Percentiles rank a stretch among this genome's conserved stretches.
Conservation (phyloP, 257 asterid species). For the Solanum chaucha region DNA sequence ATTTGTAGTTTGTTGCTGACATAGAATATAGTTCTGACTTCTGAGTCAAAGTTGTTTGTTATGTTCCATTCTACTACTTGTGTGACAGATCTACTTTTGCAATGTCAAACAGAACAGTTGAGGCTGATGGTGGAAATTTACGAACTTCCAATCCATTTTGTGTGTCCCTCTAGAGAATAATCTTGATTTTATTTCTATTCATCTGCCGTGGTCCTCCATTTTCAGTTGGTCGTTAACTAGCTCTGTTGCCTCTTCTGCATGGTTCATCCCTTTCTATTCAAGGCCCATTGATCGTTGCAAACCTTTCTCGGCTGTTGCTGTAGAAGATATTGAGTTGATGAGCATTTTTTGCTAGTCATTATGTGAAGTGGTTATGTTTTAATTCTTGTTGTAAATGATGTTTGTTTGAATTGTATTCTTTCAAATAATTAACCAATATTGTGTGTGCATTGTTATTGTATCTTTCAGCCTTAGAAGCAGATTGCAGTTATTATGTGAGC, state of each 20-base stretch:
- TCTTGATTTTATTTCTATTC: not conserved
- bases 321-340: not conserved
- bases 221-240: not conserved
- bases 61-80: not conserved
- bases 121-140: not conserved
- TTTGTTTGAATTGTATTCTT: conserved; percentile 6
- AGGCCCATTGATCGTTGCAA: not conserved
- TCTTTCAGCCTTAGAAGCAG: conserved; percentile 47
- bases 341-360: not conserved
- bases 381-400: conserved; percentile 3
- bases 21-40: not conserved
- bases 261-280: not conserved
- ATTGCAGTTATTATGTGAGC: conserved; percentile 34
- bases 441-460: conserved; percentile 20
- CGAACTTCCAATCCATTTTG: not conserved
- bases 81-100: not conserved
- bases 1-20: not conserved
- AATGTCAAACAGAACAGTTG: not conserved
- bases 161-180: not conserved
- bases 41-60: not conserved
- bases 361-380: not conserved
- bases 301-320: not conserved
- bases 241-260: not conserved
- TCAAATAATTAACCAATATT: conserved; percentile 28
- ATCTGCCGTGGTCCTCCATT: not conserved